Base-by-base conservation (phyloP, 2,329 filamentous ascomycete genomes). In the Dendryphion nanum region DNA sequence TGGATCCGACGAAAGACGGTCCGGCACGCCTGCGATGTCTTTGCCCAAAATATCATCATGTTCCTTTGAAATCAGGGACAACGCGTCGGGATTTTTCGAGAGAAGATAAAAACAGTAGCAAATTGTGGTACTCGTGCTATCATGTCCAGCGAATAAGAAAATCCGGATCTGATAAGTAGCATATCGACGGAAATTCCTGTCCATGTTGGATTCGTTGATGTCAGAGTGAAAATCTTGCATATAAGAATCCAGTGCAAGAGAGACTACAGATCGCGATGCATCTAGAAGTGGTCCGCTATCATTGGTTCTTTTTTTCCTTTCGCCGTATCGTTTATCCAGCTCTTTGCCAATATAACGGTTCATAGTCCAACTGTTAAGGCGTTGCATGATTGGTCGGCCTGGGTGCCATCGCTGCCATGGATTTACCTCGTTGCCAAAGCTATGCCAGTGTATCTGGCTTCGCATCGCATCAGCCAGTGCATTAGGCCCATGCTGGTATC, bases 11-110 rank as follows among this genome's bases (percentile, higher is more conserved):
- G 18, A 24, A 5, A 41, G 16, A 3, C 29, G 5, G 5, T 30
- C 8, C 13, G 21, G 6, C 3, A 19, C 30, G 8, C 21, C 4
- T 3, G 4, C 10, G 5, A 20, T 10, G 13, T 41, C 26, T 73
- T 62, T 28, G 7, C 75, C 74, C 21, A 77, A 68, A 15, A 78
- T 59, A 1, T 57, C 53, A 44, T 76, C 70, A 43, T 74, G 72
- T 49, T 80, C 77, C 4, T 56, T 44, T 13, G 60, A 51, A 13
- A 72, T 15, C 10, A 14, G 20, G 3, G 4, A 6, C 5, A 44
- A 20, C 2, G 16, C 28, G 5, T 41, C 30, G 1, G 38, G 41
- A 21, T 41, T 21, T 14, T 38, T 8, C 5, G 38, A 38, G 14
- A 44, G 38, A 17, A 44, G 30, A 21, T 41, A 30, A 17, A 26